Conservation (phyloP, 1,284 basidiomycete species). For the Tylopilus sp. region DNA sequence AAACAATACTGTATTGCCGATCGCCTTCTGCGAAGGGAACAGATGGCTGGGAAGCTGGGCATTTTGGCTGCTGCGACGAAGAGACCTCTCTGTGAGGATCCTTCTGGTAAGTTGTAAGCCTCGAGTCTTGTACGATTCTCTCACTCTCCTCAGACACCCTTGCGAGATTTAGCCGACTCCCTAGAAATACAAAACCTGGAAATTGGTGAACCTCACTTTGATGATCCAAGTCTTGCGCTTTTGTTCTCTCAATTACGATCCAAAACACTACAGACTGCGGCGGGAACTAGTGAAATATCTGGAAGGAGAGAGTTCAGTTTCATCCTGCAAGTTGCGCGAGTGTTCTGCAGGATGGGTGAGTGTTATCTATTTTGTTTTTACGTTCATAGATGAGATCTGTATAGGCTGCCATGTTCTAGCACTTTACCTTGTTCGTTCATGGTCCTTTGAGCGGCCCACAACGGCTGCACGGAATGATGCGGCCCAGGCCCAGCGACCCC, state of each 20-base stretch:
- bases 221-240: slow-evolving; percentile 87
- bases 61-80: slow-evolving; percentile 85
- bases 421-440: slow-evolving; percentile 80
- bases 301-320: slow-evolving; percentile 89
- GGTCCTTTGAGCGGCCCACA: slow-evolving; percentile 83
- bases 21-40: slow-evolving; percentile 83
- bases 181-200: slow-evolving; percentile 55
- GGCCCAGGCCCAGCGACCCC: slow-evolving; percentile 24
- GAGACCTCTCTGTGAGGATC: slow-evolving; percentile 84
- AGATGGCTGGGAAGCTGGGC: slow-evolving; percentile 98
- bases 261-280: slow-evolving; percentile 87
- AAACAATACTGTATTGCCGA: slow-evolving; percentile 73
- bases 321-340: slow-evolving; percentile 87
- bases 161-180: slow-evolving; percentile 64
- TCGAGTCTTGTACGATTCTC: neutral
- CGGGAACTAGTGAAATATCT: slow-evolving; percentile 88
- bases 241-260: slow-evolving; percentile 88
- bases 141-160: slow-evolving; percentile 58
- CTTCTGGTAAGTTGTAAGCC: slow-evolving; percentile 58
- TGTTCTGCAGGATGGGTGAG: slow-evolving; percentile 91
- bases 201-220: slow-evolving; percentile 85
- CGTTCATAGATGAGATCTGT: slow-evolving; percentile 6
- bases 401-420: slow-evolving; percentile 91
- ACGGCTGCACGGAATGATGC: slow-evolving; percentile 30
- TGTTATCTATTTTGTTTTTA: slow-evolving; percentile 3